Evolutionary conservation across 1,284 basidiomycete genomes (phyloP).

Genomic region (Peniophora sp.): DNA sequence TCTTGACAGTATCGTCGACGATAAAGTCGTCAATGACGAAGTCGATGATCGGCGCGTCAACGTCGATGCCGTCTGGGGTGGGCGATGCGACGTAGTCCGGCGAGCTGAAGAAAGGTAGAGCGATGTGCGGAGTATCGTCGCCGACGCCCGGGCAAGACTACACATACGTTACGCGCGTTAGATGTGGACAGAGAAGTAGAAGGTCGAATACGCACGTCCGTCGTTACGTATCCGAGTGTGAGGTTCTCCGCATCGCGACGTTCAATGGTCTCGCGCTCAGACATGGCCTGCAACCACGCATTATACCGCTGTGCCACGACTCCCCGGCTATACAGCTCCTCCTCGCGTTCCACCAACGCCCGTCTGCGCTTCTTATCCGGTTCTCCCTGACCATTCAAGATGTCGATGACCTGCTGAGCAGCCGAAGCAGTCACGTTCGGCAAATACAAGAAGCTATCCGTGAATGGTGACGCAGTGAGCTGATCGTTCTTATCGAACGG

Average conservation of each 20-base stretch:
- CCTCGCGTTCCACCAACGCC: slow-evolving; percentile 25
- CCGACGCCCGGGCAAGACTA: slow-evolving; percentile 65
- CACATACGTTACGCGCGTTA: slow-evolving; percentile 1
- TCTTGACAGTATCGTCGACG: slow-evolving; percentile 37
- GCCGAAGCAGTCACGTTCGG: slow-evolving; percentile 38
- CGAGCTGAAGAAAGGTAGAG: slow-evolving; percentile 43
- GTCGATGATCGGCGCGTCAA: slow-evolving; percentile 56
- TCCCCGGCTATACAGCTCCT: slow-evolving; percentile 38
- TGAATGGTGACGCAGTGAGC: slow-evolving; percentile 62
- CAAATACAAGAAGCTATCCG: slow-evolving; percentile 53
- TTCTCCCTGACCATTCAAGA: slow-evolving; percentile 42
- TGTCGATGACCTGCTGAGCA: slow-evolving; percentile 45
- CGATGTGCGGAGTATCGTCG: slow-evolving; percentile 56
- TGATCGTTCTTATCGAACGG: slow-evolving; percentile 76
- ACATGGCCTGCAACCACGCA: slow-evolving; percentile 52
- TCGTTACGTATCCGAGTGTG: slow-evolving; percentile 70
- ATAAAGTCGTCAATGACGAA: slow-evolving; percentile 70
- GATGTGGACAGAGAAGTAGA: background rate
- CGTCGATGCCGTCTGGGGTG: slow-evolving; percentile 38
- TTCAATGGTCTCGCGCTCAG: slow-evolving; percentile 23
- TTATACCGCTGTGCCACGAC: slow-evolving; percentile 44
- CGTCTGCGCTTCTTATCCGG: slow-evolving; percentile 22
- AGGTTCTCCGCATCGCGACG: slow-evolving; percentile 34
- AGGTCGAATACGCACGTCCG: slow-evolving; percentile 40
- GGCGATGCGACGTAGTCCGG: slow-evolving; percentile 57